These are phyloP conservation scores for Camellia oleifera DNA, from an alignment of 179 eudicot genomes.

Conservation along the genomic window DNA sequence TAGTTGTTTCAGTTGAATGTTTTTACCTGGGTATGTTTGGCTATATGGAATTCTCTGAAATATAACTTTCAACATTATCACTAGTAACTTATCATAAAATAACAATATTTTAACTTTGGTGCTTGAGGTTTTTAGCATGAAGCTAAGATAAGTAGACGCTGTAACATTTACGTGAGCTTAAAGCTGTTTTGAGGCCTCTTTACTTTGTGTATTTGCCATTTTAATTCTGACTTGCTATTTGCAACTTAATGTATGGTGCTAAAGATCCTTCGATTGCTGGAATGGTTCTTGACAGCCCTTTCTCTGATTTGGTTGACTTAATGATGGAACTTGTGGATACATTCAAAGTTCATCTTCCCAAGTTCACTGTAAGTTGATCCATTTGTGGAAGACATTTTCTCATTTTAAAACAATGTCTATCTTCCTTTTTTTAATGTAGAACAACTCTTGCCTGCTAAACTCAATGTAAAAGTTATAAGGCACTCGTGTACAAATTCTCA, in stretches of 20 bases:
- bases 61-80: background rate
- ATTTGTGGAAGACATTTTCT: background rate
- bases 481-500: background rate
- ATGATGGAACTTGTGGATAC: slow-evolving; percentile 99
- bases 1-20: background rate
- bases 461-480: background rate
- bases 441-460: slow-evolving; percentile 8
- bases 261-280: slow-evolving; percentile 99
- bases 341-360: slow-evolving; percentile 87
- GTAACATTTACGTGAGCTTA: background rate
- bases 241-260: slow-evolving; percentile 95
- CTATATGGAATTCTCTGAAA: background rate
- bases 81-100: background rate
- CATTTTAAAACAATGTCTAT: background rate
- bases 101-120: background rate
- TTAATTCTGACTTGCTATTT: slow-evolving; percentile 20
- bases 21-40: background rate
- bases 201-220: background rate
- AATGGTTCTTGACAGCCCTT: slow-evolving; percentile 99
- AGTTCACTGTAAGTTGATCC: slow-evolving; percentile 74
- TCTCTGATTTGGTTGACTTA: slow-evolving; percentile 92
- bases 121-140: background rate
- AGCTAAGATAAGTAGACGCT: background rate
- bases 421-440: background rate
- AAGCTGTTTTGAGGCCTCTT: background rate